These are phyloP conservation scores for Leptographium galeiforme DNA, from an alignment of 2,329 filamentous ascomycete species.

Conservation along the genomic window DNA sequence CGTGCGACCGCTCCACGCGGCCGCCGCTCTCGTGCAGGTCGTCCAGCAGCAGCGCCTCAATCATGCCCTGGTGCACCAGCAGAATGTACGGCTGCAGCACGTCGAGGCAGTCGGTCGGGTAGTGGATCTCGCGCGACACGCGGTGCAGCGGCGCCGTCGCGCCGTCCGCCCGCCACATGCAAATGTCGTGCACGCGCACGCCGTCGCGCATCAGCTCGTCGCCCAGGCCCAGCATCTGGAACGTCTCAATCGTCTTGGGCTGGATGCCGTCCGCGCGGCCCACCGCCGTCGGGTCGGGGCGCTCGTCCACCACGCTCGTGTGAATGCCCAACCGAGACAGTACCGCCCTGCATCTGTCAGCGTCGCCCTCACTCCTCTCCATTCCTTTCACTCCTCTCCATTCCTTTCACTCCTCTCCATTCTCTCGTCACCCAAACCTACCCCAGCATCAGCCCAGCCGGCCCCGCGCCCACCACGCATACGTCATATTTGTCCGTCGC, in stretches of 20 bases:
- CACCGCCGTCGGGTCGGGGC: slow-evolving; percentile 39
- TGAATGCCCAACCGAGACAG: slow-evolving; percentile 45
- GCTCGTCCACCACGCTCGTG: slow-evolving; percentile 42
- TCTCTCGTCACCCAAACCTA: slow-evolving; percentile 14
- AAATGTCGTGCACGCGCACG: slow-evolving; percentile 59
- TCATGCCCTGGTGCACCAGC: slow-evolving; percentile 59
- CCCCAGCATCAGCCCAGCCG: slow-evolving; percentile 25
- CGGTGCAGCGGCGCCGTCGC: slow-evolving; percentile 31
- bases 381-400: not conserved
- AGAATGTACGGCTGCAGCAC: slow-evolving; percentile 41
- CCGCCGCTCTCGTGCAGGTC: slow-evolving; percentile 52
- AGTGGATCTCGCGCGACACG: slow-evolving; percentile 39
- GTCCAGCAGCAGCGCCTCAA: slow-evolving; percentile 55
- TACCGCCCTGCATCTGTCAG: slow-evolving; percentile 1
- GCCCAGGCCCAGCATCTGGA: slow-evolving; percentile 56
- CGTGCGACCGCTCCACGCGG: slow-evolving; percentile 48
- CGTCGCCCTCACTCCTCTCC: no score
- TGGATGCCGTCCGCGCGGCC: slow-evolving; percentile 56
- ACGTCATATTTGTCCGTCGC: slow-evolving; percentile 6
- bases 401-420: no score
- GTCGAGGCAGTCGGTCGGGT: slow-evolving; percentile 35
- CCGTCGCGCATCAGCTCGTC: slow-evolving; percentile 52
- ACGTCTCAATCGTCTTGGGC: slow-evolving; percentile 65
- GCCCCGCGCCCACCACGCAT: slow-evolving; percentile 16
- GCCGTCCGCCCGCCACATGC: slow-evolving; percentile 47